Evolutionary conservation across 23 red algal genomes (phyloP).

Genomic region (Gracilaria gracilis): DNA sequence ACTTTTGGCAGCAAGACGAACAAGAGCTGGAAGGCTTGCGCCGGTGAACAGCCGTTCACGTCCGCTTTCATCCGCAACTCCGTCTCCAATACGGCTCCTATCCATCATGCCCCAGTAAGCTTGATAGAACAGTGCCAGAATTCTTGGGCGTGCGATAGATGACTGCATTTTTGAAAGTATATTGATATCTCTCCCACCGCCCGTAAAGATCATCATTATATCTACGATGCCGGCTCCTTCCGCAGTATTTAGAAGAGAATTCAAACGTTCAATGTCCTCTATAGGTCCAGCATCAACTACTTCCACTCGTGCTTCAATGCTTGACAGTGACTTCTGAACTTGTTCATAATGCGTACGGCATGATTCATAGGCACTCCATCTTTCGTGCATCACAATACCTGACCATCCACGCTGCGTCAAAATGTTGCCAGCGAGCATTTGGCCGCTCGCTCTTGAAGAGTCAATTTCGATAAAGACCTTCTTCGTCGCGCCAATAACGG

Average conservation of each 20-base stretch:
- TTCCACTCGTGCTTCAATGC: not conserved
- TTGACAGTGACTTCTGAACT: not conserved
- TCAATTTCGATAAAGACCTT: slow-evolving; percentile 28
- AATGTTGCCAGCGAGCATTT: not conserved
- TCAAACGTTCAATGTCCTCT: not conserved
- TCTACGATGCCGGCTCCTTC: slow-evolving; percentile 15
- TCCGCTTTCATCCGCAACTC: slow-evolving; percentile 3
- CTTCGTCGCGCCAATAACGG: slow-evolving; percentile 7
- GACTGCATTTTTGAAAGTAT: not conserved
- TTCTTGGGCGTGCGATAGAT: not conserved
- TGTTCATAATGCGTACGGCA: slow-evolving; percentile 12
- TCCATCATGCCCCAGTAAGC: slow-evolving; percentile 17
- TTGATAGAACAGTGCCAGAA: slow-evolving; percentile 32
- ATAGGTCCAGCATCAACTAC: slow-evolving; percentile 30
- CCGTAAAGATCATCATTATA: not conserved
- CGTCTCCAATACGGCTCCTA: slow-evolving; percentile 2
- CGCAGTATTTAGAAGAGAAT: not conserved
- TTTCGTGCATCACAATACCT: not conserved
- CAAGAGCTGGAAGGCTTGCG: slow-evolving; percentile 27
- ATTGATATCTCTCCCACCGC: slow-evolving; percentile 22
- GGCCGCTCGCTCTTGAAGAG: not conserved
- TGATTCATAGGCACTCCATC: slow-evolving; percentile 32
- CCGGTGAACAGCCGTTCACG: slow-evolving; percentile 26
- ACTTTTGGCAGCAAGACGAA: not conserved
- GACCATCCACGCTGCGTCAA: slow-evolving; percentile 10